These are phyloP conservation scores for Vitis labrusca DNA, from an alignment of 164 flowering plant genomes.

Conservation along the genomic window DNA sequence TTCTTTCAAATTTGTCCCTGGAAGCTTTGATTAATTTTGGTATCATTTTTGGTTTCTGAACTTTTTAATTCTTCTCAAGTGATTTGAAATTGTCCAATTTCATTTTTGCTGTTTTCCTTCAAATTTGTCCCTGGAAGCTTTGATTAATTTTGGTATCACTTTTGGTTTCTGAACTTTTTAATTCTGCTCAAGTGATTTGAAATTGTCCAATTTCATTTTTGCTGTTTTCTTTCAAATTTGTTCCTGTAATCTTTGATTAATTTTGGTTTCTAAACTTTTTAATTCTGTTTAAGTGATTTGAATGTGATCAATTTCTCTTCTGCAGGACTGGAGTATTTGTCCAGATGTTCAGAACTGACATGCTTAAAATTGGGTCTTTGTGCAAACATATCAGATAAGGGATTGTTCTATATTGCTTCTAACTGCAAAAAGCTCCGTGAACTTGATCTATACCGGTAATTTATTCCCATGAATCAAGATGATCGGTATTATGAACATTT, in stretches of 20 bases:
- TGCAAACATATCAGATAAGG: constrained; percentile 49
- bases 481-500: neutral
- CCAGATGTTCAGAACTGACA: constrained; percentile 48
- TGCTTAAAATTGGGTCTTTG: constrained; percentile 68
- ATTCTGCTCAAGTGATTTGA: neutral
- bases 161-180: neutral
- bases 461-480: neutral
- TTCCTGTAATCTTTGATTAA: neutral
- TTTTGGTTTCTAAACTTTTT: neutral
- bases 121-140: neutral
- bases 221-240: neutral
- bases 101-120: neutral
- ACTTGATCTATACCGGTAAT: constrained; percentile 77
- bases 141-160: neutral
- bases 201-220: neutral
- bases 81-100: neutral
- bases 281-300: neutral
- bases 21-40: neutral
- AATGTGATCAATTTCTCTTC: neutral
- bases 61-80: neutral
- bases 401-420: constrained; percentile 51
- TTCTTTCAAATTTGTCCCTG: neutral
- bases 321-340: constrained; percentile 59
- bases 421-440: constrained; percentile 50
- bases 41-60: neutral